Evolutionary conservation across 108 stramenopile genomes (phyloP).

Genomic region (Conticribra guillardii): DNA sequence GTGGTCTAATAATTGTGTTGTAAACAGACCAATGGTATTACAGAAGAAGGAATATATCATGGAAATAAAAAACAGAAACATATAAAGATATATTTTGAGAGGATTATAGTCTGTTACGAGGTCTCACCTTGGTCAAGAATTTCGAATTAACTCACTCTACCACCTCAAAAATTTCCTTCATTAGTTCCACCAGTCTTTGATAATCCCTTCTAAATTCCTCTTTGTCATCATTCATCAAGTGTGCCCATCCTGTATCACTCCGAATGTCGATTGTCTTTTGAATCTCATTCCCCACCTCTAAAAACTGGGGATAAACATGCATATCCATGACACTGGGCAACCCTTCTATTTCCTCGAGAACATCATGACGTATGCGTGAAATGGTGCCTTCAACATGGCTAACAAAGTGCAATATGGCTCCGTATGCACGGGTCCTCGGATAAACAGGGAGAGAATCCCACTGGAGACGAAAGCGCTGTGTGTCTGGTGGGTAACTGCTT

Average conservation of each 20-base stretch:
- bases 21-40: too few relatives aligned
- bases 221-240: conserved; percentile 75
- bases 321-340: conserved; percentile 74
- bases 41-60: too few relatives aligned
- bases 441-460: conserved; percentile 67
- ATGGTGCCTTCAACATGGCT: conserved; percentile 63
- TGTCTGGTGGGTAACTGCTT: conserved; percentile 31
- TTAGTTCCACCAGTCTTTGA: conserved; percentile 73
- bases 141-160: too few relatives aligned
- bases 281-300: conserved; percentile 58
- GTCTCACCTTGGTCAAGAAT: too few relatives aligned
- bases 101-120: too few relatives aligned
- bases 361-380: conserved; percentile 46
- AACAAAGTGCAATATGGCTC: conserved; percentile 82
- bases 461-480: conserved; percentile 34
- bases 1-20: too few relatives aligned
- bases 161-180: conserved; percentile 73
- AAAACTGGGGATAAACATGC: conserved; percentile 73
- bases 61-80: too few relatives aligned
- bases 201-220: conserved; percentile 68
- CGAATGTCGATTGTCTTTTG: conserved; percentile 73
- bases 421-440: conserved; percentile 60
- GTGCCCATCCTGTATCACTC: conserved; percentile 86
- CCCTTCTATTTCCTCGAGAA: conserved; percentile 67
- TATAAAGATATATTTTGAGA: too few relatives aligned